These are phyloP conservation scores for Lactifluus echinatus DNA, from an alignment of 768 basidiomycete genomes.

Conservation along the genomic window DNA sequence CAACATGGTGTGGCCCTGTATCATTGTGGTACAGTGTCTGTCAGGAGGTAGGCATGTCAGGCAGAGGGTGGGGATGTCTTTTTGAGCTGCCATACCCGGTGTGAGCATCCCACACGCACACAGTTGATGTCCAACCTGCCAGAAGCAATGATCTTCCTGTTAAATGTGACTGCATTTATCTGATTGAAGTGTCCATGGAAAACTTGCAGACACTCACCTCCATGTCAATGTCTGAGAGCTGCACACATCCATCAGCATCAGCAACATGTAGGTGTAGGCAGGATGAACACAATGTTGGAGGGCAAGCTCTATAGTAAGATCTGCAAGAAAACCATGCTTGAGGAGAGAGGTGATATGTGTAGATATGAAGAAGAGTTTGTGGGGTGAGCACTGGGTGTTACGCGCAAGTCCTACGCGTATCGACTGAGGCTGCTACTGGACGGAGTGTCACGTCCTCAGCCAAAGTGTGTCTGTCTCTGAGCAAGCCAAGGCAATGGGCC, in stretches of 20 bases:
- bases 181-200: slow-evolving; percentile 86
- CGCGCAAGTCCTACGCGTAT: no score
- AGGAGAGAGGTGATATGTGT: slow-evolving; percentile 18
- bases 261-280: not conserved
- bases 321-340: slow-evolving; percentile 19
- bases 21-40: slow-evolving; percentile 18
- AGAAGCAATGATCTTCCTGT: slow-evolving; percentile 85
- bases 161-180: slow-evolving; percentile 84
- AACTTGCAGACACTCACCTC: slow-evolving; percentile 44
- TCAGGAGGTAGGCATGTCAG: not conserved
- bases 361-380: slow-evolving; percentile 16
- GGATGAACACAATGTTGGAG: not conserved
- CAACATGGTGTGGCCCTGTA: slow-evolving; percentile 19
- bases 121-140: slow-evolving; percentile 98
- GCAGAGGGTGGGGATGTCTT: not conserved
- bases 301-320: slow-evolving; percentile 18
- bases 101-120: slow-evolving; percentile 94
- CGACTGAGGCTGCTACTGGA: no score
- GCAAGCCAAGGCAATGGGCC: no score
- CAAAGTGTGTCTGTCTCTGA: no score
- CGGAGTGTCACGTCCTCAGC: no score
- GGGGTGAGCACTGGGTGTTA: slow-evolving; percentile 13
- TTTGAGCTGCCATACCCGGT: slow-evolving; percentile 40
- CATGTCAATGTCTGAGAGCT: slow-evolving; percentile 42
- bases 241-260: slow-evolving; percentile 28